Conservation (phyloP, 2,329 filamentous ascomycete species). For the Arthrobotrys entomopaga region DNA sequence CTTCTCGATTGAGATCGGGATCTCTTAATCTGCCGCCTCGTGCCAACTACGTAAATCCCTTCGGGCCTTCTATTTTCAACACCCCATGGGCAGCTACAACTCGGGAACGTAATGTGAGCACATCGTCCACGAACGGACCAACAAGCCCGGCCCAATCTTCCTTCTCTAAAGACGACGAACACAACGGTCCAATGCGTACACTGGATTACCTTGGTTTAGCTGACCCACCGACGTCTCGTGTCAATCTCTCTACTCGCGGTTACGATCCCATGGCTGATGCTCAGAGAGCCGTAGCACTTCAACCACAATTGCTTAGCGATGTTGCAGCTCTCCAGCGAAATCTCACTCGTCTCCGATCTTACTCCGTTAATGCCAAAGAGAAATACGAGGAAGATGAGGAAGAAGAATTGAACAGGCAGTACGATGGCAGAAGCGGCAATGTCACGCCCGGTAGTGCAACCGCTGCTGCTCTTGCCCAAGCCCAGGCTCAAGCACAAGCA, state of each 20-base stretch:
- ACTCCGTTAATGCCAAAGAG: constrained; percentile 98
- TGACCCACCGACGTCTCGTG: constrained; percentile 83
- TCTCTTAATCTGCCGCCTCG: constrained; percentile 59
- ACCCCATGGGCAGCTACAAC: constrained; percentile 78
- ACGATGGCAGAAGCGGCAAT: constrained; percentile 69
- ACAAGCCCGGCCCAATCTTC: constrained; percentile 87
- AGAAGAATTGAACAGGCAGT: constrained; percentile 69
- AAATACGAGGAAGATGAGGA: constrained; percentile 92
- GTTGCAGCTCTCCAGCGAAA: constrained; percentile 78
- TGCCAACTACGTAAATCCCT: constrained; percentile 67
- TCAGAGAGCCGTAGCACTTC: constrained; percentile 65
- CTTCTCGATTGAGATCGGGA: constrained; percentile 59
- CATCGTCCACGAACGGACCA: constrained; percentile 83
- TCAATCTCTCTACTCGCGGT: constrained; percentile 73
- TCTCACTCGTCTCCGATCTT: constrained; percentile 89
- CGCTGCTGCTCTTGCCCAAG: constrained; percentile 70
- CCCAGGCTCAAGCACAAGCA: constrained; percentile 66
- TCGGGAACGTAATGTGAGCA: constrained; percentile 81
- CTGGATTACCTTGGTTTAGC: constrained; percentile 95
- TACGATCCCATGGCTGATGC: constrained; percentile 65
- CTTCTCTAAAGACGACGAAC: constrained; percentile 86
- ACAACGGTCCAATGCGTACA: constrained; percentile 86
- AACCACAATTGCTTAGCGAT: constrained; percentile 75
- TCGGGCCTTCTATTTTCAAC: constrained; percentile 87
- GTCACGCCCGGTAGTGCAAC: constrained; percentile 69